Percentiles rank a stretch among this genome's conserved stretches.
Evolutionary conservation across 2,329 filamentous ascomycete genomes (phyloP).

Genomic region (Zymoseptoria pseudotritici): DNA sequence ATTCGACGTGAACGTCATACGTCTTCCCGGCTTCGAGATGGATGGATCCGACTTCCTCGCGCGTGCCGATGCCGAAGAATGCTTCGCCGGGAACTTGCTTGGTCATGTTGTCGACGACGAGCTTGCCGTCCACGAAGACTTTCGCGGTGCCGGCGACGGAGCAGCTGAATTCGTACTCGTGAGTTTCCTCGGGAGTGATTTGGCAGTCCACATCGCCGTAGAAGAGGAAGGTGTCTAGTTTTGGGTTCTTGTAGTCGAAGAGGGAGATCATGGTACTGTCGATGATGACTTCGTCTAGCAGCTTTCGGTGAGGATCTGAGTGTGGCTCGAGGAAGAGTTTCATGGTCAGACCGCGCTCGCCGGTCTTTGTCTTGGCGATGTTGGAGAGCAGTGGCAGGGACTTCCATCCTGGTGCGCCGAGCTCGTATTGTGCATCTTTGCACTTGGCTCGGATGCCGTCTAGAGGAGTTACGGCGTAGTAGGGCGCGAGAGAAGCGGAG

Average conservation of each 20-base stretch:
- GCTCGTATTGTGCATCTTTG: slow-evolving; percentile 16
- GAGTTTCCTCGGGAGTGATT: slow-evolving; percentile 53
- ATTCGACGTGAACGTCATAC: slow-evolving; percentile 54
- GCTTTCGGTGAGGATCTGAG: slow-evolving; percentile 34
- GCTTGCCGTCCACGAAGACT: slow-evolving; percentile 54
- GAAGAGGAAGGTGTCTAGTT: slow-evolving; percentile 31
- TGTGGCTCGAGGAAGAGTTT: slow-evolving; percentile 44
- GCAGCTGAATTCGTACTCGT: slow-evolving; percentile 58
- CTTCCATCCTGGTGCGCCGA: slow-evolving; percentile 24
- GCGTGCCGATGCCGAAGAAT: slow-evolving; percentile 59
- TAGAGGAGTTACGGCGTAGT: slow-evolving; percentile 28
- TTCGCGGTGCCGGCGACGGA: slow-evolving; percentile 60
- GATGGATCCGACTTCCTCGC: slow-evolving; percentile 55
- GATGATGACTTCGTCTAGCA: slow-evolving; percentile 46
- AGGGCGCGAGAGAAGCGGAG: slow-evolving; percentile 27
- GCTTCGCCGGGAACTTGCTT: slow-evolving; percentile 54
- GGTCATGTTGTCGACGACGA: slow-evolving; percentile 56
- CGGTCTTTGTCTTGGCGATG: slow-evolving; percentile 14
- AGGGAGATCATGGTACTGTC: slow-evolving; percentile 36
- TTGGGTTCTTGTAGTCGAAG: slow-evolving; percentile 45
- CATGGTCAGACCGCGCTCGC: slow-evolving; percentile 22
- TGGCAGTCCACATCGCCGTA: slow-evolving; percentile 47
- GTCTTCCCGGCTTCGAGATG: slow-evolving; percentile 52
- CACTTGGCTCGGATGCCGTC: slow-evolving; percentile 25
- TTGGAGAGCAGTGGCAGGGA: slow-evolving; percentile 23